Base-by-base conservation (phyloP, 768 basidiomycete genomes). In the Naganishia vishniacii region DNA sequence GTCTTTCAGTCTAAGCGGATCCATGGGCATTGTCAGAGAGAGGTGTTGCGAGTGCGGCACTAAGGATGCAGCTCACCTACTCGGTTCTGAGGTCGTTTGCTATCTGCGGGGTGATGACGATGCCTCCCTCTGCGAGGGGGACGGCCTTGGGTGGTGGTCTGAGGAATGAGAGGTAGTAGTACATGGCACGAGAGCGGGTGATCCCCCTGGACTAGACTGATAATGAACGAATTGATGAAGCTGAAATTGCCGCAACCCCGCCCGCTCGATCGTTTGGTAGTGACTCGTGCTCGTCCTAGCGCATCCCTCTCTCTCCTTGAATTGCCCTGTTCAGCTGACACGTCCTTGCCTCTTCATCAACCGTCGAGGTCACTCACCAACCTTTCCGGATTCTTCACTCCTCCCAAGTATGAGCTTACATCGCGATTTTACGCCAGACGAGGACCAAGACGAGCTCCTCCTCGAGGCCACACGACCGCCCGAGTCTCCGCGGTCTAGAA, bases 81-180 rank as follows among this genome's bases (percentile, higher is more conserved):
- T 92, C 91, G 34, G 92, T 94, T 32, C 92, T 83, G 25, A 94
- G 82, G 69, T 94, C 92, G 74, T 95, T 94, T 31, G 86, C 84
- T 65, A 95, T 84, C 75, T 93, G 91, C 0, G 89, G 89, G 1
- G 86, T 89, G 58, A 93, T 82, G 13, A 79, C 75, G 53, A 92
- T 77, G 13, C 37, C 15, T 12, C 79, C 69, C 4, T 64, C 64
- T 0, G 74, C 69, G 0, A 78, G 78, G 11, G 79, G 74, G 1
- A 81, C 78, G 7, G 80, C 72, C 0, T 78, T 69, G 3, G 90
- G 88, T 3, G 90, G 92, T 12, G 91, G 89, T 47, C 89, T 86
- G 16, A 93, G 84, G 74, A 93, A 93, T 28, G 88, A 92, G 44
- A 93, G 74, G 78, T 93, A 94, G 81, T 82, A 88, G 78, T 87